These are phyloP conservation scores for Geosmithia morbida DNA, from an alignment of 2,329 filamentous ascomycete genomes.

Conservation along the genomic window DNA sequence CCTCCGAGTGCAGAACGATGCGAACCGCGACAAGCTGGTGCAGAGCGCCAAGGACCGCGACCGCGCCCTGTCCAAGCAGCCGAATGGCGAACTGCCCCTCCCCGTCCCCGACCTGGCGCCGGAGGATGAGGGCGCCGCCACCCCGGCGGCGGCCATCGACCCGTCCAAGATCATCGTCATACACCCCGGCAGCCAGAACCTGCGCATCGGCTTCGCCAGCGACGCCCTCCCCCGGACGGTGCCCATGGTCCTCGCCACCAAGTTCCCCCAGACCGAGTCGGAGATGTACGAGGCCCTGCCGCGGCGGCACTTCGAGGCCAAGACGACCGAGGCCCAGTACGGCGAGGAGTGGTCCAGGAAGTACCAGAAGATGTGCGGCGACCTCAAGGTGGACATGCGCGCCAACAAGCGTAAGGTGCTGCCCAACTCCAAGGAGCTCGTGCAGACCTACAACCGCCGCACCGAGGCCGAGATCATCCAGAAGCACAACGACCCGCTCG, in stretches of 20 bases:
- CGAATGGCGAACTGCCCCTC: conserved; percentile 49
- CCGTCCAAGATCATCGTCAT: conserved; percentile 90
- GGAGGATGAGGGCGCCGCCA: conserved; percentile 37
- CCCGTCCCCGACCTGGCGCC: conserved; percentile 44
- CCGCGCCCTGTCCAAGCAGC: conserved; percentile 64
- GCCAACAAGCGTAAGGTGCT: conserved; percentile 87
- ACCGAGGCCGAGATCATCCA: conserved; percentile 76
- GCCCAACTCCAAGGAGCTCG: conserved; percentile 94
- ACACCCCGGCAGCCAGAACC: conserved; percentile 88
- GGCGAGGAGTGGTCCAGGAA: conserved; percentile 66
- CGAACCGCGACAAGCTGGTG: conserved; percentile 68
- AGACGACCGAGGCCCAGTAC: conserved; percentile 63
- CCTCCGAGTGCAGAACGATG: conserved; percentile 76
- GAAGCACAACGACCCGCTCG: conserved; percentile 86
- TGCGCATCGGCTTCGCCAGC: conserved; percentile 88
- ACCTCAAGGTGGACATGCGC: conserved; percentile 82
- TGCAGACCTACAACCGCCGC: conserved; percentile 84
- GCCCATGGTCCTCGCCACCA: conserved; percentile 81
- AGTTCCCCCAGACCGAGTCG: conserved; percentile 63
- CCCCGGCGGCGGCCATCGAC: conserved; percentile 46
- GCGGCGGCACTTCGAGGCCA: conserved; percentile 48
- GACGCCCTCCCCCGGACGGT: conserved; percentile 90
- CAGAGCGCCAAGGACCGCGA: conserved; percentile 81
- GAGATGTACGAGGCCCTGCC: conserved; percentile 73
- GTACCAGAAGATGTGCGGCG: conserved; percentile 70